Conservation (phyloP, 2,329 filamentous ascomycete species). For the Talaromyces sp. region DNA sequence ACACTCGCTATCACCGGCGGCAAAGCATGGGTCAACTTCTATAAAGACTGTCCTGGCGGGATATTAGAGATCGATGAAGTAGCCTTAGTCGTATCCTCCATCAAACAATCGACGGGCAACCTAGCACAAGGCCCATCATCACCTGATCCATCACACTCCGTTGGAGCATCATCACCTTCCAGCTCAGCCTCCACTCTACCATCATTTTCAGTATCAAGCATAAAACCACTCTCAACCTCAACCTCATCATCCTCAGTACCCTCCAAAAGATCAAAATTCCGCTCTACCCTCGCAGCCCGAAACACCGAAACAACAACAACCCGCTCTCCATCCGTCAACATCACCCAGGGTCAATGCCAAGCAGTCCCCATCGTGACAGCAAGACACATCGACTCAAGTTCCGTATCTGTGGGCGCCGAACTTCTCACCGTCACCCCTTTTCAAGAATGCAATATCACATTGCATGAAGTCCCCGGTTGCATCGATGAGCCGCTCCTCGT, state of each 20-base stretch:
- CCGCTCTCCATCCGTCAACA: constrained; percentile 6
- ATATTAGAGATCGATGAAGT: constrained; percentile 3
- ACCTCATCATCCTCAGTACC: background rate
- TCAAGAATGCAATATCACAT: constrained; percentile 26
- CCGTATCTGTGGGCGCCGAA: constrained; percentile 10
- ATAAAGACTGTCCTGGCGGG: constrained; percentile 9
- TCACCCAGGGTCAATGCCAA: constrained; percentile 12
- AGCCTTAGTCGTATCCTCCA: background rate
- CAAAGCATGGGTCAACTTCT: constrained; percentile 14
- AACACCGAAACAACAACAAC: background rate
- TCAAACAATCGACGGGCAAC: background rate
- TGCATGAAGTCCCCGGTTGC: constrained; percentile 31
- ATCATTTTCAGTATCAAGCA: background rate
- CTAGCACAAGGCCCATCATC: background rate
- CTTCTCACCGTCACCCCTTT: constrained; percentile 9
- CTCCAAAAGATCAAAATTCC: constrained; percentile 10
- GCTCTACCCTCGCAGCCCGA: constrained; percentile 2
- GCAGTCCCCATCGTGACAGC: constrained; percentile 8
- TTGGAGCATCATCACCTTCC: background rate
- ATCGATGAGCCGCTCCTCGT: constrained; percentile 26
- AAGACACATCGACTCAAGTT: constrained; percentile 7
- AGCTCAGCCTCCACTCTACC: background rate
- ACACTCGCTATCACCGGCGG: constrained; percentile 10
- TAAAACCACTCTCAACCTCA: background rate
- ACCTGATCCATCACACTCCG: background rate